phyloP scores from a whole-genome alignment of 2,329 filamentous ascomycete species.

The Gaeumannomyces tritici region DNA sequence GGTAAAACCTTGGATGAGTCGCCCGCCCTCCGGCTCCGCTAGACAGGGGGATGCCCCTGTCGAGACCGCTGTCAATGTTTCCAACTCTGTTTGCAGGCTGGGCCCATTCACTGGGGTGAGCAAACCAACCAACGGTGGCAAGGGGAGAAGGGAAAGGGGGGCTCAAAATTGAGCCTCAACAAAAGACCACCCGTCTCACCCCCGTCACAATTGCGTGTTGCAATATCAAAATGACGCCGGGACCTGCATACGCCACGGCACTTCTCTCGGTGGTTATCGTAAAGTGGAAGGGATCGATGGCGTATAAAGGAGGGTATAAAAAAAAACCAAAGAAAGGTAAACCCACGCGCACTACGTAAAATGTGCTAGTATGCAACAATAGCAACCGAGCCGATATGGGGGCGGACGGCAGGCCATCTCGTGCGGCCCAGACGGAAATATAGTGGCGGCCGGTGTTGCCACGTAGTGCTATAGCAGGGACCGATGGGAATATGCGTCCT shows the following conservation, averaged over 20 bases:
- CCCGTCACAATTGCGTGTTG: neutral
- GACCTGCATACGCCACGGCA: neutral
- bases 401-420: neutral
- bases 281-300: neutral
- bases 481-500: neutral
- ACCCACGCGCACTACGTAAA: too few species aligned
- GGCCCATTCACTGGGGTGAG: neutral
- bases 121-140: neutral
- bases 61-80: neutral
- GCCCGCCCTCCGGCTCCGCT: too few species aligned
- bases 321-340: neutral
- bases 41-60: neutral
- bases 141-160: too few species aligned
- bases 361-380: too few species aligned
- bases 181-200: neutral
- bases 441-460: neutral
- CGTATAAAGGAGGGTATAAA: neutral
- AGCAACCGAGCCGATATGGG: neutral
- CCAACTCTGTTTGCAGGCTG: neutral
- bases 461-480: neutral
- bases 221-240: neutral
- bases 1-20: neutral
- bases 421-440: neutral
- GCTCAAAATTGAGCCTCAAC: neutral
- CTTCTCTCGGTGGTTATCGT: neutral